phyloP scores from a whole-genome alignment of 352 stramenopile species.

The Globisporangium spinosum region DNA sequence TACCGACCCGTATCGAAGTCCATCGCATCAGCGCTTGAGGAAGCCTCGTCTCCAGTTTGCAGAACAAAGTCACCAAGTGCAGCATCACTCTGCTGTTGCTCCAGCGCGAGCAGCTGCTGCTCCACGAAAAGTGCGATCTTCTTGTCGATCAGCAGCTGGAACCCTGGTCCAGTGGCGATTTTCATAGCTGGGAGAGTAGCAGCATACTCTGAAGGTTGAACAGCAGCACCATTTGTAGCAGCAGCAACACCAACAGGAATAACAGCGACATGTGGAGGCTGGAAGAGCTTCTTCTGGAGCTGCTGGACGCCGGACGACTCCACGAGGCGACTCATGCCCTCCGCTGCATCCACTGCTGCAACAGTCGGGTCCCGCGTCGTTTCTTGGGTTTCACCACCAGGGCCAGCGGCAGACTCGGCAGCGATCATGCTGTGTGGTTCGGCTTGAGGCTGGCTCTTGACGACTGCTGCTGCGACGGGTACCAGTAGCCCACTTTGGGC shows the following conservation, averaged over 20 bases:
- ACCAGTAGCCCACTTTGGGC: not conserved
- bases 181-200: not conserved
- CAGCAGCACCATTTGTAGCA: not conserved
- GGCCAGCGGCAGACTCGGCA: not conserved
- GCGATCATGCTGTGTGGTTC: not conserved
- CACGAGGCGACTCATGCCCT: conserved; percentile 13
- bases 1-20: conserved; percentile 3
- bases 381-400: not conserved
- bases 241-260: too few relatives aligned
- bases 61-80: not conserved
- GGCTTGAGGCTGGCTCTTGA: not conserved
- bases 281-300: not conserved
- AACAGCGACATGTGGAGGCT: not conserved
- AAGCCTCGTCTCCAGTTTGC: not conserved
- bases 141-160: conserved; percentile 7
- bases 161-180: not conserved
- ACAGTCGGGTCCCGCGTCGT: not conserved
- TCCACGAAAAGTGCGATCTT: conserved; percentile 5
- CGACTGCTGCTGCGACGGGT: not conserved
- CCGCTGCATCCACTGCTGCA: conserved; percentile 7
- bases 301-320: not conserved
- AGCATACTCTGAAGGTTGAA: not conserved
- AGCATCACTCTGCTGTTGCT: not conserved
- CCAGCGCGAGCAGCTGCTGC: not conserved
- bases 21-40: not conserved